Conservation (phyloP, 2,329 filamentous ascomycete species). For the Aspergillus sp. region DNA sequence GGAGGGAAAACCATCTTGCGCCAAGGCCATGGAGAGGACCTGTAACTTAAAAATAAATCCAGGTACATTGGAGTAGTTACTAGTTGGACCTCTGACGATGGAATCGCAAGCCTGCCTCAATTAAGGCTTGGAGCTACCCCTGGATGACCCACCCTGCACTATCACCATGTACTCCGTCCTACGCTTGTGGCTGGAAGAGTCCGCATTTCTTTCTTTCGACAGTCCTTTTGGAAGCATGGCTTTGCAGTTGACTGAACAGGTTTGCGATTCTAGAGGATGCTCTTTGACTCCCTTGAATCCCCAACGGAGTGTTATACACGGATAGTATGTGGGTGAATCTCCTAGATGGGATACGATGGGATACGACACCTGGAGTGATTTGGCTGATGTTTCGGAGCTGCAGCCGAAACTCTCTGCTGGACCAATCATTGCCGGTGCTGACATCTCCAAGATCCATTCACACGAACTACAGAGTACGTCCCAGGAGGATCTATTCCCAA, state of each 20-base stretch:
- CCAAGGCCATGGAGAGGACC: too few relatives aligned
- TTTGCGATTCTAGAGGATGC: too few relatives aligned
- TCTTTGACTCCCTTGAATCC: too few relatives aligned
- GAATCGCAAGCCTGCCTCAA: neutral
- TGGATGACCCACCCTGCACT: constrained; percentile 16
- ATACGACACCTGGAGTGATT: too few relatives aligned
- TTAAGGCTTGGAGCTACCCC: constrained; percentile 6
- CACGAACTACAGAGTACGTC: neutral
- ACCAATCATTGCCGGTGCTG: neutral
- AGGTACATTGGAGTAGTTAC: neutral
- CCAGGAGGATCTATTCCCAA: neutral
- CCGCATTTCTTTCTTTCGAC: neutral
- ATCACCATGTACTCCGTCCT: neutral
- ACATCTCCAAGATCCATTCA: neutral
- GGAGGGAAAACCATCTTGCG: neutral
- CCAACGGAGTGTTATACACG: too few relatives aligned
- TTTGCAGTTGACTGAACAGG: too few relatives aligned
- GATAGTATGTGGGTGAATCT: too few relatives aligned
- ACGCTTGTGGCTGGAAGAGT: neutral
- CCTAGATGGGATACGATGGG: too few relatives aligned
- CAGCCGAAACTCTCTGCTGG: neutral
- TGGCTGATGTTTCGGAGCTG: constrained; percentile 1
- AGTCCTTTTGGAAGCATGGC: neutral
- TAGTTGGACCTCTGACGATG: neutral
- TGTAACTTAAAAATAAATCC: neutral